A percentile compares a stretch with the other conserved stretches of the same genome.
Conservation (phyloP, 805 yeast genomes). For the Scheffersomyces spartinae region DNA sequence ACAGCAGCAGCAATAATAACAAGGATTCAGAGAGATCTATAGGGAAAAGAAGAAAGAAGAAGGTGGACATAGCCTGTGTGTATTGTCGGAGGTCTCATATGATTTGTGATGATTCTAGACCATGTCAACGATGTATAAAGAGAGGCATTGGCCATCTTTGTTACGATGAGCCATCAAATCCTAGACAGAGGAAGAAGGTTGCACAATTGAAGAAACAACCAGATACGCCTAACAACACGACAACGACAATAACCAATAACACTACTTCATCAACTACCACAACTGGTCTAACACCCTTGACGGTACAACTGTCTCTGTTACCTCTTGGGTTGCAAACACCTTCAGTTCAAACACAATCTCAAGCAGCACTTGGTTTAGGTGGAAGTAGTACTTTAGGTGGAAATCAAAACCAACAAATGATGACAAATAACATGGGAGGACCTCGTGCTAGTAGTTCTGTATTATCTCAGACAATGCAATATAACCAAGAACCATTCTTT, state of each 20-base stretch:
- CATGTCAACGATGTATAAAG: constrained; percentile 76
- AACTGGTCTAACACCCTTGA: constrained; percentile 1
- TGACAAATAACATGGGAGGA: no score
- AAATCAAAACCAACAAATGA: no score
- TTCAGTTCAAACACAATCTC: no score
- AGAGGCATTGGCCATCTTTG: constrained; percentile 85
- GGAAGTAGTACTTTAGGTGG: no score
- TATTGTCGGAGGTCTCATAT: constrained; percentile 89
- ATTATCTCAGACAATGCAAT: constrained; percentile 29
- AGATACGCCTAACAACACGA: constrained; percentile 1
- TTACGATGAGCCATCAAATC: constrained; percentile 52
- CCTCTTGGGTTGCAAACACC: no score
- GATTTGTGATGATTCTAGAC: constrained; percentile 75
- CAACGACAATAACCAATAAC: constrained; percentile 1
- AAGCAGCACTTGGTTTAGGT: constrained; percentile 2
- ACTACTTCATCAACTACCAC: constrained; percentile 3
- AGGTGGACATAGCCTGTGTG: constrained; percentile 66
- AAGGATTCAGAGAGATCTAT: constrained; percentile 5
- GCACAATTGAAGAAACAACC: constrained; percentile 7
- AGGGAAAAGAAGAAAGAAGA: constrained; percentile 33
- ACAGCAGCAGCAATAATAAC: not conserved
- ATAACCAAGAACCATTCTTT: constrained; percentile 64
- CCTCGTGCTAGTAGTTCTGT: constrained; percentile 15
- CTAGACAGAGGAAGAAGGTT: constrained; percentile 29
- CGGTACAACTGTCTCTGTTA: not conserved